Evolutionary conservation across 2,329 filamentous ascomycete species (phyloP), one percentile per base, ranked within the genome.

Genomic region (Fusarium chuoi): DNA sequence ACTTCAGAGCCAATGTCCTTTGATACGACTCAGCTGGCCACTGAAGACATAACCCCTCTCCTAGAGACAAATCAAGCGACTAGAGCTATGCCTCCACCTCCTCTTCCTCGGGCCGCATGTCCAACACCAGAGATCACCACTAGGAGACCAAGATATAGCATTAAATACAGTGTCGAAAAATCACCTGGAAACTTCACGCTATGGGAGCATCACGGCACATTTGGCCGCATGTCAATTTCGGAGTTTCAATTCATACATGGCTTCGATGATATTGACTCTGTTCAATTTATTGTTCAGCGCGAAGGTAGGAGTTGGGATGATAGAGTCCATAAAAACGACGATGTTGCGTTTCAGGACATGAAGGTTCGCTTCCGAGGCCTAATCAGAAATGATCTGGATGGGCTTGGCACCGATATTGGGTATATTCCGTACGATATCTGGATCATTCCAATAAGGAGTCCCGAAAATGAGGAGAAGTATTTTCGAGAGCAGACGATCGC

Each of bases 281-380:
- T 71, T 1, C 52, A 30, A 11, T 71, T 71, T 10, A 9, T 62
- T 7, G 22, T 71, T 11, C 24, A 68, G 6, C 42, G 69, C 6
- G 20, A 49, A 15, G 69, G 54, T 13, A 71, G 67, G 35, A 71
- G 63, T 14, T 71, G 54, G 57, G 57, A 71, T 7, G 63, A 71
- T 14, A 26, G 12, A 7, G 57, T 71, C 1, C 1, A 46, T 3
- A 45, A 56, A 8, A 44, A 44, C 13, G 58, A 68, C 14, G 30
- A 71, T 5, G 17, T 39, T 26, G 58, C 28, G 2, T 71, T 71
- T 9, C 48, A 60, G 7, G 38, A 63, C 3, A 71, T 71, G 69
- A 71, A 63, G 18, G 20, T 20, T 2, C 45, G 68, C 5, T 59
- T 71, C 20, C 17, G 3, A 6, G 46, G 66, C 5, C 57, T 49